Conservation (phyloP, 1,284 basidiomycete species). For the Austroboletus niveus region DNA sequence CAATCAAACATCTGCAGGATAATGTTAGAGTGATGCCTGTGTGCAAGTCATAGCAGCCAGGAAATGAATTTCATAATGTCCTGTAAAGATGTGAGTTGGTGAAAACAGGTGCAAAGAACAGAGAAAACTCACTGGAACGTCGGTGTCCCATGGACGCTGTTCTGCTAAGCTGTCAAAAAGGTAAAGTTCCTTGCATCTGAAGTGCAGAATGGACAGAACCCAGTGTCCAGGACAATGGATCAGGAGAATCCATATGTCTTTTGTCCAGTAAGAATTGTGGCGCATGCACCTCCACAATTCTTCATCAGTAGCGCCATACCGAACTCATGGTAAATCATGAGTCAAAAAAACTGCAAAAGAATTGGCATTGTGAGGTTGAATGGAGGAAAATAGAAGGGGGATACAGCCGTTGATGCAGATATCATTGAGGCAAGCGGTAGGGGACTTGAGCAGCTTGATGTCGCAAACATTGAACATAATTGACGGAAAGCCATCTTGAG, state of each 20-base stretch:
- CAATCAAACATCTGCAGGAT: neutral
- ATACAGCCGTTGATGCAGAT: slow-evolving; percentile 12
- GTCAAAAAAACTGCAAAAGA: slow-evolving; percentile 4
- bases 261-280: neutral
- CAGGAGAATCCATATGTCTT: slow-evolving; percentile 8
- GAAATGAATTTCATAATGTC: neutral
- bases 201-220: slow-evolving; percentile 6
- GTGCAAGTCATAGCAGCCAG: neutral
- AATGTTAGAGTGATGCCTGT: neutral
- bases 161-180: slow-evolving; percentile 13
- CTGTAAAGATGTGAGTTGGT: neutral
- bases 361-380: neutral
- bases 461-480: neutral
- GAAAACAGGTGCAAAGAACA: neutral
- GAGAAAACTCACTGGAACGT: slow-evolving; percentile 3
- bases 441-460: slow-evolving; percentile 4
- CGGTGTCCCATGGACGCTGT: slow-evolving; percentile 3
- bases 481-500: neutral
- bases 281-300: slow-evolving; percentile 8
- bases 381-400: neutral
- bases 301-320: slow-evolving; percentile 1
- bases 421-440: slow-evolving; percentile 6
- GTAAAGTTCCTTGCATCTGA: neutral
- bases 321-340: slow-evolving; percentile 5
- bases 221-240: slow-evolving; percentile 14